Percentiles rank a stretch among this genome's conserved stretches.
Conservation (phyloP, 306 rosid species). For the Castanopsis chinensis region DNA sequence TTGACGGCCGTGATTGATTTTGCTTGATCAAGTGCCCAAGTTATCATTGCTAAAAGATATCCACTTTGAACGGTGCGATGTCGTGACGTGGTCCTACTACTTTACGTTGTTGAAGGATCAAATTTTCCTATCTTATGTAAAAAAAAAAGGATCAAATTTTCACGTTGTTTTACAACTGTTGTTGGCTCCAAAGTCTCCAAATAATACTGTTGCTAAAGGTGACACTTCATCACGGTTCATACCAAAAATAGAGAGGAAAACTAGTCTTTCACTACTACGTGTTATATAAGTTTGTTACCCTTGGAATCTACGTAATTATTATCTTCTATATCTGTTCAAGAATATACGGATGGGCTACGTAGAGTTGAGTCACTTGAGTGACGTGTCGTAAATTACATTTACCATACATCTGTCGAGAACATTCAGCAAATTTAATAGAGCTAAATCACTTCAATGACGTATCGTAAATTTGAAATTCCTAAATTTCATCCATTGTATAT, state of each 20-base stretch:
- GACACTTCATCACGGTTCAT: not conserved
- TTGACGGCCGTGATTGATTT: not conserved
- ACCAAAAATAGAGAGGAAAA: not conserved
- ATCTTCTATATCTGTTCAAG: no score
- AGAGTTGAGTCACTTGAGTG: no score
- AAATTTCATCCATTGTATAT: no score
- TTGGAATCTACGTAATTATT: no score
- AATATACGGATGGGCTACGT: no score
- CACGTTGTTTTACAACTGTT: not conserved
- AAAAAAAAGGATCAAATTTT: not conserved
- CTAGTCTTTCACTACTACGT: not conserved
- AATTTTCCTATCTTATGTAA: no score
- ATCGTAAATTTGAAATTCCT: no score
- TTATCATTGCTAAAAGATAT: not conserved
- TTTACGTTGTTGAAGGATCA: not conserved
- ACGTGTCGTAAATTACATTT: no score
- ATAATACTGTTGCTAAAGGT: not conserved
- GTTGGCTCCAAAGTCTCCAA: not conserved
- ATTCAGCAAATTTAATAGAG: no score
- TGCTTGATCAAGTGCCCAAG: not conserved
- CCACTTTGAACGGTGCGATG: not conserved
- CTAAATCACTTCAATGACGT: no score
- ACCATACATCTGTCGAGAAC: no score
- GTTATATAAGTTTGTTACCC: no score
- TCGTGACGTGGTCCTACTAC: not conserved